A percentile compares a stretch with the other conserved stretches of the same genome.
These are phyloP conservation scores for Ichthyophonus hoferi DNA, from an alignment of 208 protist species.

Conservation along the genomic window DNA sequence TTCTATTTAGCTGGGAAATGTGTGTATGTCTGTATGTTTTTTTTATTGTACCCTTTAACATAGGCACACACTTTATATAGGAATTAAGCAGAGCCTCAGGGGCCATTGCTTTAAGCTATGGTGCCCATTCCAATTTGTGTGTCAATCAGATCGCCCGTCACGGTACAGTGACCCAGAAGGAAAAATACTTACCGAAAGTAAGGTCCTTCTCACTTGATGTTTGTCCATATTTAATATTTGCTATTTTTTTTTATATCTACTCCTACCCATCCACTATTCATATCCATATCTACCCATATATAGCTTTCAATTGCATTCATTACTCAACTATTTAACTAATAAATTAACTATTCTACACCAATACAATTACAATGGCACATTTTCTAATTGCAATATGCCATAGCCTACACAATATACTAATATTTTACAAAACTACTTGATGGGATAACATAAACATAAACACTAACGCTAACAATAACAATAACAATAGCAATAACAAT, in stretches of 20 bases:
- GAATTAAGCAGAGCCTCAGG: conserved; percentile 60
- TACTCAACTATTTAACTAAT: not conserved
- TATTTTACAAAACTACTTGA: too few relatives aligned
- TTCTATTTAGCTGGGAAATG: not conserved
- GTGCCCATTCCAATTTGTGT: conserved; percentile 75
- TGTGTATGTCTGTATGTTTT: not conserved
- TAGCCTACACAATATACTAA: too few relatives aligned
- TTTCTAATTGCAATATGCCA: too few relatives aligned
- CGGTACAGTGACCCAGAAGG: conserved; percentile 78
- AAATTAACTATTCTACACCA: too few relatives aligned
- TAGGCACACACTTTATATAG: not conserved
- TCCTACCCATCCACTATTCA: too few relatives aligned
- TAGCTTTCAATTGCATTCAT: not conserved
- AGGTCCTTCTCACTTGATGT: not conserved
- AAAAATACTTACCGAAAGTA: conserved; percentile 67
- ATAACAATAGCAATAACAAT: too few relatives aligned
- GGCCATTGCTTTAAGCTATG: conserved; percentile 71
- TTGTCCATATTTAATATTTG: not conserved
- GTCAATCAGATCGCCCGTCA: conserved; percentile 74
- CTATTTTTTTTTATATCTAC: not conserved
- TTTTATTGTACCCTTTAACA: conserved; percentile 36
- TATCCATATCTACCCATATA: conserved; percentile 8
- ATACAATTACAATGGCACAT: too few relatives aligned
- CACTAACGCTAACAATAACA: too few relatives aligned
- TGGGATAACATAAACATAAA: too few relatives aligned